Evolutionary conservation across 148 eudicot species (phyloP), one percentile per base, ranked within the genome.

Genomic region (Silene latifolia): DNA sequence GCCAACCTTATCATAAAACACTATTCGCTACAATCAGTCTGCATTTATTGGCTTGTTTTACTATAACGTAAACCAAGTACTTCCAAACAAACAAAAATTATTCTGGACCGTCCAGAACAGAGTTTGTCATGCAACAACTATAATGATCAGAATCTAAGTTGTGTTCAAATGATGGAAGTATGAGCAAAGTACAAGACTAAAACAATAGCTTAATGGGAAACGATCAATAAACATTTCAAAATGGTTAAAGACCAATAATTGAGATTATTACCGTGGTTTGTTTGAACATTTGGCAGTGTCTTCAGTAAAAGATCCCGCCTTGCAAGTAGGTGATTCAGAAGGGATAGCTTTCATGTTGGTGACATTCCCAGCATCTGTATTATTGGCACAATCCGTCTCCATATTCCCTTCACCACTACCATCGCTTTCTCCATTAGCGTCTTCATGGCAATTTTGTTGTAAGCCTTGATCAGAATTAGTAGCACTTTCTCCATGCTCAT

Each of bases 181-280:
- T 10, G 11, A 61, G 21, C 29, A 8, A 61, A 46, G 14, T 24
- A 46, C 23, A 42, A 8, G 56, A 47, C 32, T 46, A 20, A 73
- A 61, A 2, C 44, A 58, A 44, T 24, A 24, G 23, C 60, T 46
- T 24, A 18, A 74, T 39, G 54, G 27, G 42, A 44, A 20, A 9
- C 3, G 47, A 27, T 44, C 4, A 29, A 73, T 7, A 19, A 4
- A 42, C 51, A 42, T 57, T 53, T n/a, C 24, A 10, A 14, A 57
- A 5, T 11, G 21, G 23, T 35, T 78, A 54, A 27, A 27, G 29
- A 12, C 47, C 48, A 63, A 61, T 29, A 72, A 29, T 24, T 25
- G 29, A 74, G 74, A 75, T 44, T n/a, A 19, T 44, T 80, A 80
- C 82, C 82, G 76, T 65, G 14, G 71, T 32, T 65, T 71, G 72